These are phyloP conservation scores for Paraleonurus japonicus DNA, from an alignment of 257 asterid species.

Conservation along the genomic window DNA sequence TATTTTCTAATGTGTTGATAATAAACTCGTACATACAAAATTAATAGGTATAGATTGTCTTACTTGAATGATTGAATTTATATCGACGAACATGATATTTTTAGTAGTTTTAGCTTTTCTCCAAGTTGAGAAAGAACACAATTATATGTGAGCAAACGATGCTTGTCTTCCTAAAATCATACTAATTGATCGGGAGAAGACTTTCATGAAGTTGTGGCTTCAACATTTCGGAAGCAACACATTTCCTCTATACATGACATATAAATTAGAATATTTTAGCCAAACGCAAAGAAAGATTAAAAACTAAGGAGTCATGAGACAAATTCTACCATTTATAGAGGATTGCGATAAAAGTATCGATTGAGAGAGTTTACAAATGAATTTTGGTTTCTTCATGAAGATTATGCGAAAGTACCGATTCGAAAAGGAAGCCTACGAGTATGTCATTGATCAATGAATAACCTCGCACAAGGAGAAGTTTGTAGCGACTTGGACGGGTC, in stretches of 20 bases:
- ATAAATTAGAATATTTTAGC: background rate
- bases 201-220: background rate
- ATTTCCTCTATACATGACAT: background rate
- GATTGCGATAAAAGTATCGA: background rate
- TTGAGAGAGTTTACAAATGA: background rate
- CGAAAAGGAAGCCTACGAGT: background rate
- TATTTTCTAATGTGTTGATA: background rate
- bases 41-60: background rate
- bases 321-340: background rate
- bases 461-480: background rate
- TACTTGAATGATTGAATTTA: background rate
- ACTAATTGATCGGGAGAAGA: background rate
- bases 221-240: background rate
- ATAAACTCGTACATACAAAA: background rate
- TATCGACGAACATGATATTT: background rate
- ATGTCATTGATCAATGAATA: background rate
- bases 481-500: background rate
- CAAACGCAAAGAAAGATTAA: background rate
- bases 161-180: background rate
- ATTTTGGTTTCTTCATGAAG: background rate
- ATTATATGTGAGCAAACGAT: background rate
- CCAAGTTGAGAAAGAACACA: background rate
- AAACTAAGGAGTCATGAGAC: background rate
- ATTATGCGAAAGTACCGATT: background rate
- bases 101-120: background rate